These are phyloP conservation scores for Phytopythium montanum DNA, from an alignment of 352 stramenopile genomes.

Conservation along the genomic window DNA sequence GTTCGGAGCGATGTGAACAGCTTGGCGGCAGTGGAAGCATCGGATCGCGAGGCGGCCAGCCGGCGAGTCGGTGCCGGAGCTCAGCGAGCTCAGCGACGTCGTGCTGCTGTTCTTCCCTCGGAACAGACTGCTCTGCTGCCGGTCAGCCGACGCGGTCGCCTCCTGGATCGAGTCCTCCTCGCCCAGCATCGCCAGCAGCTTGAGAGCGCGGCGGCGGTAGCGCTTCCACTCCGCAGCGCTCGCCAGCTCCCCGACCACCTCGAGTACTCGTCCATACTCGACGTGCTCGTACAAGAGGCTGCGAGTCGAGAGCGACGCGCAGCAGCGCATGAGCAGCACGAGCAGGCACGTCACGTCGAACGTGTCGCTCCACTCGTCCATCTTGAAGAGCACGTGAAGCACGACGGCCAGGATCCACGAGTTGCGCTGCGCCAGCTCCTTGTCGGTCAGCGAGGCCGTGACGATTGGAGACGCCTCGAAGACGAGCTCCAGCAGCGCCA, in stretches of 20 bases:
- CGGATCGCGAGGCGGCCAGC: slow-evolving; percentile 21
- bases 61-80: background rate
- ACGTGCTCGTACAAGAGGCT: slow-evolving; percentile 38
- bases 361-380: slow-evolving; percentile 29
- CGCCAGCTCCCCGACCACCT: slow-evolving; percentile 31
- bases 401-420: slow-evolving; percentile 49
- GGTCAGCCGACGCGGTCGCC: background rate
- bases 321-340: slow-evolving; percentile 38
- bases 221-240: slow-evolving; percentile 27
- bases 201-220: slow-evolving; percentile 33
- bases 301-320: slow-evolving; percentile 27
- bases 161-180: slow-evolving; percentile 37
- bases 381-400: slow-evolving; percentile 41
- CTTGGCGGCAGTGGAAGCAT: slow-evolving; percentile 56
- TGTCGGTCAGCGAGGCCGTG: background rate
- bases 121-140: background rate
- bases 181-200: slow-evolving; percentile 44
- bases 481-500: slow-evolving; percentile 44
- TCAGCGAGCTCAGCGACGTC: background rate
- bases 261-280: slow-evolving; percentile 37
- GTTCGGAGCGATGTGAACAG: slow-evolving; percentile 33
- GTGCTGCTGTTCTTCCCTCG: slow-evolving; percentile 2
- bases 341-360: slow-evolving; percentile 45
- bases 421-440: slow-evolving; percentile 9
- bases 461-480: slow-evolving; percentile 12